Conservation (phyloP, 2,329 filamentous ascomycete genomes). For the Trichothecium sympodiale region DNA sequence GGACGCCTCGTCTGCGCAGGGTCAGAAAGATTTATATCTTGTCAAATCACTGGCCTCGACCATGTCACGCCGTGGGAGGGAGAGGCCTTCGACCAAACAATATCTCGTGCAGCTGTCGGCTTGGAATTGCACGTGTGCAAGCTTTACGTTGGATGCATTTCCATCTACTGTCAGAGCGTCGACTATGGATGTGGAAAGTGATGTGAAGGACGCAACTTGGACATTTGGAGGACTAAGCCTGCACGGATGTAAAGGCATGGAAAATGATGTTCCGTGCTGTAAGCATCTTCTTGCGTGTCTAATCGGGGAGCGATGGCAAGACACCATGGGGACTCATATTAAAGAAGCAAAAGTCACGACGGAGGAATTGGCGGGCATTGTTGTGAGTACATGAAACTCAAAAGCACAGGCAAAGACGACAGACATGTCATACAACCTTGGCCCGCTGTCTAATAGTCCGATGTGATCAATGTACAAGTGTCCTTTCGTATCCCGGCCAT, state of each 20-base stretch:
- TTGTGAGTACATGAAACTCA: conserved; percentile 23
- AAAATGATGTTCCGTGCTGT: conserved; percentile 48
- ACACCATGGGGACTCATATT: conserved; percentile 44
- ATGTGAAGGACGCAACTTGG: conserved; percentile 12
- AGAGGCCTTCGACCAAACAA: conserved; percentile 7
- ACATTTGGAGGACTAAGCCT: conserved; percentile 40
- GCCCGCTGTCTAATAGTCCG: neutral
- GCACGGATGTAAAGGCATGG: conserved; percentile 18
- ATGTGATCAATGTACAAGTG: conserved; percentile 4
- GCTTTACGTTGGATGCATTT: conserved; percentile 68
- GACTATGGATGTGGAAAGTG: neutral
- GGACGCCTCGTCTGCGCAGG: neutral
- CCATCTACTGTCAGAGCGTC: conserved; percentile 11
- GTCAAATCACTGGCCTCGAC: conserved; percentile 47
- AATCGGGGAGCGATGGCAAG: conserved; percentile 54
- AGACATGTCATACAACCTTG: neutral
- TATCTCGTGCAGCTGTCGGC: conserved; percentile 65
- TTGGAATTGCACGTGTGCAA: conserved; percentile 88
- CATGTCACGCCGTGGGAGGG: conserved; percentile 4
- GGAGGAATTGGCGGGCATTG: conserved; percentile 66
- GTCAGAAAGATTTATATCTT: conserved; percentile 37
- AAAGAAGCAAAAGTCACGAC: conserved; percentile 40
- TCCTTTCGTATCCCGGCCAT: neutral
- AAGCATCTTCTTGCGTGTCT: conserved; percentile 86
- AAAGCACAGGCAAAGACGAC: neutral